Evolutionary conservation across 441 rosid genomes (phyloP), one percentile per base, ranked within the genome.

Genomic region (Populus hybrid): DNA sequence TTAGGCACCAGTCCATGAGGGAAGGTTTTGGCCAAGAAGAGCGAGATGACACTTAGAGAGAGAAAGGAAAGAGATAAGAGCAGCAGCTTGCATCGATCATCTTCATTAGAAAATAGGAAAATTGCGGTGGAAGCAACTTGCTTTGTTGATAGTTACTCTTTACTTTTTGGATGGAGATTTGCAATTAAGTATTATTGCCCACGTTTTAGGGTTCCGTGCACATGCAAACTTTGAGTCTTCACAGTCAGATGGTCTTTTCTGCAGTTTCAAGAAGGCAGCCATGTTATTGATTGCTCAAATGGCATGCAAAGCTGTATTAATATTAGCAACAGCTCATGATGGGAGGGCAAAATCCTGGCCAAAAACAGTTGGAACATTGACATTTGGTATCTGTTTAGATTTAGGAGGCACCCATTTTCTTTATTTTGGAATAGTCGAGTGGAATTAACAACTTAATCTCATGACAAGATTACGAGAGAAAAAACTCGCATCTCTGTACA

Each of bases 1-100:
- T 82, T 76, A 35, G 82, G 76, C 82, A 32, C n/a, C n/a, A 69
- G 78, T 46, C 50, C 30, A 72, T 32, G 38, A 6, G 5, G 65
- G 24, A 24, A 21, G 66, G 12, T 21, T 61, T 21, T 63, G 28
- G 14, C 66, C 1, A 21, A 1, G 16, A 61, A 23, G 66, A 23
- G 28, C 66, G 23, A 63, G 6, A 24, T 24, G 24, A 24, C 24
- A 24, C 24, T 24, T 24, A 24, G 24, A 24, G 24, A 24, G 24
- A 24, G 0, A 1, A 1, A 14, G 3, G 57, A 14, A 46, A 46
- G 57, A 14, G 57, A 46, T 46, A 14, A 18, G 4, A 3, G 53
- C 1, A 67, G 30, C 67, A 36, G 24, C 67, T 72, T 30, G 59
- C 53, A 21, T 21, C 18, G 57, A 46, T 46, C 57, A 12, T 46